Percentiles rank a stretch among this genome's conserved stretches.
phyloP scores from a whole-genome alignment of 177 flowering plant species.

The Vitis hybrid region DNA sequence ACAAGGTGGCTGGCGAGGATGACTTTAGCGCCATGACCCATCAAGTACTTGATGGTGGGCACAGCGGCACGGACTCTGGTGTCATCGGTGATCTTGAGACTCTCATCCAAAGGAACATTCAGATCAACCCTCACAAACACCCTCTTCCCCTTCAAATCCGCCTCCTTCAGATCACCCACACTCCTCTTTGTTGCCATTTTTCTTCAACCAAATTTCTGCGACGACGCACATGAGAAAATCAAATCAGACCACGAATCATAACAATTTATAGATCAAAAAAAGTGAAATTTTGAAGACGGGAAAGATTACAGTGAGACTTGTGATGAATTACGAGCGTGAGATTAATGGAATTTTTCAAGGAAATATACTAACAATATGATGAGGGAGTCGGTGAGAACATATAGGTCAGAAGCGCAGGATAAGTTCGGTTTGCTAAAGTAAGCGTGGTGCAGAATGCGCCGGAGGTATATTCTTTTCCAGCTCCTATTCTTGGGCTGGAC shows the following conservation, averaged over 20 bases:
- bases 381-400: neutral
- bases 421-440: neutral
- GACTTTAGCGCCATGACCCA: constrained; percentile 54
- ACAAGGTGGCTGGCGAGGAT: constrained; percentile 70
- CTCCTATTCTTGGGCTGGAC: neutral
- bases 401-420: constrained; percentile 1
- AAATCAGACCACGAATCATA: no score
- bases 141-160: constrained; percentile 78
- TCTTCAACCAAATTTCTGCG: neutral
- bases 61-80: constrained; percentile 74
- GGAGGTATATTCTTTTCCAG: no score
- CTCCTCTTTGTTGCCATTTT: constrained; percentile 64
- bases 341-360: neutral
- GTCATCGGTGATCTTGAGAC: constrained; percentile 74
- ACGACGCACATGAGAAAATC: neutral
- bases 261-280: no score
- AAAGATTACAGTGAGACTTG: no score
- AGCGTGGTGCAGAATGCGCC: neutral
- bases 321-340: no score
- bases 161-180: constrained; percentile 55
- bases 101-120: constrained; percentile 77
- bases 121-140: constrained; percentile 82
- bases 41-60: constrained; percentile 77
- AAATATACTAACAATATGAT: neutral
- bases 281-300: no score